Evolutionary conservation across 2,329 filamentous ascomycete species (phyloP).

Genomic region (Pezicula carpinea): DNA sequence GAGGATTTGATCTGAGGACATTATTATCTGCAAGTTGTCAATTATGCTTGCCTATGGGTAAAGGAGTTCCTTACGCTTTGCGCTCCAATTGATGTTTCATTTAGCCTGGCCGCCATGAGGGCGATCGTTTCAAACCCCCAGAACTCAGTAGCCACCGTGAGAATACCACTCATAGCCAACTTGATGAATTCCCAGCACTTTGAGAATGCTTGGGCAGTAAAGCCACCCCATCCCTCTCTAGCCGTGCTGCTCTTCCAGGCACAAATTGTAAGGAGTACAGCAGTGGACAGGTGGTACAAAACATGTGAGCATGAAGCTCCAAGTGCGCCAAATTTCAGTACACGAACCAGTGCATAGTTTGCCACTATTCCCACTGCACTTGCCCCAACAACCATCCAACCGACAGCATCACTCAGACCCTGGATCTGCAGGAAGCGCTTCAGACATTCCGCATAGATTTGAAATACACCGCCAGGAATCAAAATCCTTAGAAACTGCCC

Average conservation of each 20-base stretch:
- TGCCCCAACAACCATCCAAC: slow-evolving; percentile 73
- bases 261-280: slow-evolving; percentile 1
- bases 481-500: slow-evolving; percentile 65
- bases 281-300: not conserved
- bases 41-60: slow-evolving; percentile 72
- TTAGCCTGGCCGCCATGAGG: slow-evolving; percentile 72
- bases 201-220: slow-evolving; percentile 56
- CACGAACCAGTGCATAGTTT: slow-evolving; percentile 73
- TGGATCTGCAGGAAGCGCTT: slow-evolving; percentile 85
- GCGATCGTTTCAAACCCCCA: slow-evolving; percentile 76
- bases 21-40: slow-evolving; percentile 86
- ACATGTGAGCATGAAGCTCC: slow-evolving; percentile 76
- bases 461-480: slow-evolving; percentile 74
- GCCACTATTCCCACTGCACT: slow-evolving; percentile 73
- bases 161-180: slow-evolving; percentile 66
- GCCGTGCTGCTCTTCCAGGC: slow-evolving; percentile 2
- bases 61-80: slow-evolving; percentile 76
- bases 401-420: slow-evolving; percentile 69
- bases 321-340: slow-evolving; percentile 61
- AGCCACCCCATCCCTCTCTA: slow-evolving; percentile 45
- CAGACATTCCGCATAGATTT: slow-evolving; percentile 76
- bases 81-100: slow-evolving; percentile 73
- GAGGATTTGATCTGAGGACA: slow-evolving; percentile 76
- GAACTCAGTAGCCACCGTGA: slow-evolving; percentile 84
- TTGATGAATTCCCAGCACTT: slow-evolving; percentile 73